Percentiles rank a stretch among this genome's conserved stretches.
These are phyloP conservation scores for Aspergillus brasiliensis DNA, from an alignment of 2,329 filamentous ascomycete species.

Conservation along the genomic window DNA sequence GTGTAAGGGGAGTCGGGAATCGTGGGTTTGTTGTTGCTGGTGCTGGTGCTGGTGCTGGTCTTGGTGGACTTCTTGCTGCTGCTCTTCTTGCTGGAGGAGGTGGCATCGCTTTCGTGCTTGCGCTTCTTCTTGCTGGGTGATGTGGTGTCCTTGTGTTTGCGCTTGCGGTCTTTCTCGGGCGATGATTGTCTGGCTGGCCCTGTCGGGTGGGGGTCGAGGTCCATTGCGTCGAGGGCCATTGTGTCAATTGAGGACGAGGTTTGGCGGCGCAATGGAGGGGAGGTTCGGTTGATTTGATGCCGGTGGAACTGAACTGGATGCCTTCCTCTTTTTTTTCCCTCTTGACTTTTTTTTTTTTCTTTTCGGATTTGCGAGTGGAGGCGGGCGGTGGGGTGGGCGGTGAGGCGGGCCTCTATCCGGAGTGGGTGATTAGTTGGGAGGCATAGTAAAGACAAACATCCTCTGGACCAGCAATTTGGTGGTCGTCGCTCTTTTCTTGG, in stretches of 20 bases:
- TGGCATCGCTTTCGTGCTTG: slow-evolving; percentile 34
- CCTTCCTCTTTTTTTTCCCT: slow-evolving; percentile 6
- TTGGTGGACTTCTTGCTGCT: slow-evolving; percentile 31
- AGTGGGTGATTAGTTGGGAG: no score
- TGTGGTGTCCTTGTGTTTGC: slow-evolving; percentile 48
- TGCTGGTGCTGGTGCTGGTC: slow-evolving; percentile 34
- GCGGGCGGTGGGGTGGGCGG: slow-evolving; percentile 21
- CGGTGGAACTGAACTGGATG: slow-evolving; percentile 21
- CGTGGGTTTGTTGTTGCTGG: slow-evolving; percentile 7
- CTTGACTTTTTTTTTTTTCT: not conserved
- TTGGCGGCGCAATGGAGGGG: slow-evolving; percentile 14
- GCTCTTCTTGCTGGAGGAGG: slow-evolving; percentile 24
- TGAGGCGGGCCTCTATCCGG: not conserved
- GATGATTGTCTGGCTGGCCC: slow-evolving; percentile 19
- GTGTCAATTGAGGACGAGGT: slow-evolving; percentile 10
- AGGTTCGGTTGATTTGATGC: slow-evolving; percentile 2
- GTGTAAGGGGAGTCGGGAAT: slow-evolving; percentile 69
- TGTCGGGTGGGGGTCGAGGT: slow-evolving; percentile 34
- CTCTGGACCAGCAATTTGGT: not conserved
- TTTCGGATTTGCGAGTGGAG: slow-evolving; percentile 7
- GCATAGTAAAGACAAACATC: not conserved
- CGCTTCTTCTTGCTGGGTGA: slow-evolving; percentile 45
- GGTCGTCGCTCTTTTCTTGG: not conserved
- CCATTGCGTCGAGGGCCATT: slow-evolving; percentile 46
- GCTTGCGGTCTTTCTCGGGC: slow-evolving; percentile 43